Percentiles rank a stretch among this genome's conserved stretches.
These are phyloP conservation scores for Manihot esculenta DNA, from an alignment of 441 rosid species.

Conservation along the genomic window DNA sequence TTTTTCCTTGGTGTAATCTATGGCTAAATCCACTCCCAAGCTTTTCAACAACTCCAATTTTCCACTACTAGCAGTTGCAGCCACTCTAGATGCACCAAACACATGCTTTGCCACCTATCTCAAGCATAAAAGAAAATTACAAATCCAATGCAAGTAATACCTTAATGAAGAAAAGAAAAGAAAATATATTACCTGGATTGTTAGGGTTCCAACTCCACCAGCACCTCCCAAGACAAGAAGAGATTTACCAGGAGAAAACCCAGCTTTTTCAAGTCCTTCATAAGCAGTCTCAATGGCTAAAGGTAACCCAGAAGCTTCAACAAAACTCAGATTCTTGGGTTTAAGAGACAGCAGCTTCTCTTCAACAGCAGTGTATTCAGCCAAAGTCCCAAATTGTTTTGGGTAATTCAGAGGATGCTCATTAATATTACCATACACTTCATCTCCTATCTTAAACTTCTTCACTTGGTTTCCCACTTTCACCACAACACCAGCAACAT, in stretches of 20 bases:
- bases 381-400: conserved; percentile 63
- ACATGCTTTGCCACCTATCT: conserved; percentile 9
- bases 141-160: neutral
- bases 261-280: conserved; percentile 69
- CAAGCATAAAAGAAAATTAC: neutral
- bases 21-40: conserved; percentile 69
- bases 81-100: conserved; percentile 2
- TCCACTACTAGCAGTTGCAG: conserved; percentile 42
- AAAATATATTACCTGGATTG: conserved; percentile 49
- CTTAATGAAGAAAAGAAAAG: too few species aligned
- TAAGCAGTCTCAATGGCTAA: conserved; percentile 71
- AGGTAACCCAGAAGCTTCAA: conserved; percentile 71
- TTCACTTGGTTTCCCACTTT: conserved; percentile 60
- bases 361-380: conserved; percentile 72
- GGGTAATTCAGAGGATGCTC: conserved; percentile 74
- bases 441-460: conserved; percentile 65
- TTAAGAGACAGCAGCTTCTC: conserved; percentile 66
- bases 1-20: conserved; percentile 70
- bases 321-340: conserved; percentile 67
- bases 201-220: conserved; percentile 84
- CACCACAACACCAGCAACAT: conserved; percentile 79
- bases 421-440: conserved; percentile 67
- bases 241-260: conserved; percentile 61
- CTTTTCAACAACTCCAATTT: conserved; percentile 62
- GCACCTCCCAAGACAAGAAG: conserved; percentile 72